Base-by-base conservation (phyloP, 352 stramenopile genomes). In the Globisporangium megalacanthum region DNA sequence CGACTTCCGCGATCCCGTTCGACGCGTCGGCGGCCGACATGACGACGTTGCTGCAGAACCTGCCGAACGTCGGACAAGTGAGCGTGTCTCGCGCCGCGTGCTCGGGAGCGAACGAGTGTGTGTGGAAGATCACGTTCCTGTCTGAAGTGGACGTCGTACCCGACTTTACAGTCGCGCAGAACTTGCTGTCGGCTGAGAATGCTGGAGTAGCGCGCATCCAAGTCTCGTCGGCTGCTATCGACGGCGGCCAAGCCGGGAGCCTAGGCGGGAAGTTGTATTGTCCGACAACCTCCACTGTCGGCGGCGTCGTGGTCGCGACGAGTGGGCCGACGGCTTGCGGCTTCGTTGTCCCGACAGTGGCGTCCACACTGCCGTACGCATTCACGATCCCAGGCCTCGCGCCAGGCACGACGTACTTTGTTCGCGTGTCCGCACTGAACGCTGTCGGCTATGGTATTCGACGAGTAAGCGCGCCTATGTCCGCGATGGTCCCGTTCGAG, bases 11-110 rank as follows among this genome's bases (percentile, higher is more conserved):
- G 11, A 94, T 98, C 37, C 69, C 82, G 14, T 75, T 79, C 36
- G 88, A 94, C 39, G 68, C 75, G 20, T 79, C 76, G 0, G 64
- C 62, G 0, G 47, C 45, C 14, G 72, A 79, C 4, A 64, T 99
- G 60, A 87, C 88, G 36, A 87, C 61, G 6, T 74, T 92, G 20
- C 58, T 99, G 22, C 81, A 95, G 56, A 98, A 98, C 56, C 73
- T 99, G 55, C 88, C 88, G 6, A 98, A 98, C 65, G 71, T 99
- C 17, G 95, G 92, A 6, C 77, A 95, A 29, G 94, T 98, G 7
- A 52, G 61, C 51, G 92, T 98, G 11, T 58, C 77, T 6, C 58
- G 66, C 1, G 69, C 62, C 20, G 51, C 57, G 4, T 88, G 76
- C 41, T 58, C 48, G 0, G 60, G 33, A 0, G 81, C 81, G 45